phyloP scores from a whole-genome alignment of 345 rosid genomes.

The Gossypium longicalyx region DNA sequence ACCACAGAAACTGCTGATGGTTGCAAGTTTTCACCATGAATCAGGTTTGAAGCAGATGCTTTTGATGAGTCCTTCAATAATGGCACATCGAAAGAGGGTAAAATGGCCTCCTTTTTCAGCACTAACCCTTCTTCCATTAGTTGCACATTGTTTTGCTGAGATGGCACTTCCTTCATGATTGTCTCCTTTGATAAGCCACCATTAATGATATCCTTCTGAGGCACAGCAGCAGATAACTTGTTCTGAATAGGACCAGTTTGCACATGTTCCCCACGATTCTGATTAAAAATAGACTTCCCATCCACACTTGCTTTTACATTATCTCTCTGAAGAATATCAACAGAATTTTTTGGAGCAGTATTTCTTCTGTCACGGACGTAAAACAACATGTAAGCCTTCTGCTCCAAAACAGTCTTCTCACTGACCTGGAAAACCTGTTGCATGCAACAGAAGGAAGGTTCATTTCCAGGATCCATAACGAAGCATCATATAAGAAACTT shows the following conservation, averaged over 20 bases:
- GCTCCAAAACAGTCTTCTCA: constrained; percentile 70
- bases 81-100: constrained; percentile 14
- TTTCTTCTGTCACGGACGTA: constrained; percentile 83
- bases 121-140: constrained; percentile 20
- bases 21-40: constrained; percentile 18
- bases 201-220: constrained; percentile 24
- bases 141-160: constrained; percentile 20
- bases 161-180: constrained; percentile 27
- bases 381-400: constrained; percentile 97
- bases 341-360: constrained; percentile 39
- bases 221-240: constrained; percentile 21
- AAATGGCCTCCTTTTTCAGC: constrained; percentile 20
- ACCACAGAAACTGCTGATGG: constrained; percentile 9
- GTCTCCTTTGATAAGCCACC: constrained; percentile 23
- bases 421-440: constrained; percentile 76
- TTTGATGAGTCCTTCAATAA: constrained; percentile 17
- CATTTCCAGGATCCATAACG: constrained; percentile 6
- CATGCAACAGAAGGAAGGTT: constrained; percentile 12
- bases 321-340: constrained; percentile 40
- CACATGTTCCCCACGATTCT: constrained; percentile 28
- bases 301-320: constrained; percentile 32
- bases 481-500: not conserved
- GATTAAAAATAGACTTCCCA: constrained; percentile 32
- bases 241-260: constrained; percentile 30
- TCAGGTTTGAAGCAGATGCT: constrained; percentile 11